A percentile compares a stretch with the other conserved stretches of the same genome.
phyloP scores from a whole-genome alignment of 2,329 filamentous ascomycete genomes.

The Boeremia lycopersici region DNA sequence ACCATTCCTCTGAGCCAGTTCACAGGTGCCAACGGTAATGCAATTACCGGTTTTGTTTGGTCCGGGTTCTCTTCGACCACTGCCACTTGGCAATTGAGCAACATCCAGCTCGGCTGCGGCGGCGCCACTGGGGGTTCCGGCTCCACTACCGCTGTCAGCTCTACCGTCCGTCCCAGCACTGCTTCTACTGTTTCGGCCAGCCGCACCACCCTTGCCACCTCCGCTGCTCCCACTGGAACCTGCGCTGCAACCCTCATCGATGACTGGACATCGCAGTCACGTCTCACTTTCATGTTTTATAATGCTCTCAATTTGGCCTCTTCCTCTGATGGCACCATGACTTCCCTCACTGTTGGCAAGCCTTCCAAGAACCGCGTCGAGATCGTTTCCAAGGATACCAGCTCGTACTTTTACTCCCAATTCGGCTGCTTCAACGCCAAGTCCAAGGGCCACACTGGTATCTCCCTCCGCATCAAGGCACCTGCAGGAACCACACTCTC shows the following conservation, averaged over 20 bases:
- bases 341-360: slow-evolving; percentile 60
- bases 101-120: slow-evolving; percentile 55
- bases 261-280: slow-evolving; percentile 67
- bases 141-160: slow-evolving; percentile 10
- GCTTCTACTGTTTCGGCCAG: slow-evolving; percentile 9
- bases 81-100: slow-evolving; percentile 56
- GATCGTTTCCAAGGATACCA: slow-evolving; percentile 55
- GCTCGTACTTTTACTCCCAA: slow-evolving; percentile 65
- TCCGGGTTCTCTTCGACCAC: slow-evolving; percentile 48
- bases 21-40: slow-evolving; percentile 57
- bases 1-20: slow-evolving; percentile 59
- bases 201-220: slow-evolving; percentile 12
- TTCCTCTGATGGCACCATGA: slow-evolving; percentile 64
- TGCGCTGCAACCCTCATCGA: slow-evolving; percentile 60
- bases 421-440: slow-evolving; percentile 61
- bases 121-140: slow-evolving; percentile 12
- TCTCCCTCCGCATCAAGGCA: slow-evolving; percentile 63
- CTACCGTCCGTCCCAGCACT: slow-evolving; percentile 8
- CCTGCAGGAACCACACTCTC: slow-evolving; percentile 58
- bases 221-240: slow-evolving; percentile 34
- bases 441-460: slow-evolving; percentile 57
- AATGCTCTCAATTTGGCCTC: slow-evolving; percentile 63
- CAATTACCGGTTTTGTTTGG: slow-evolving; percentile 55
- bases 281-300: slow-evolving; percentile 65
- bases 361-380: slow-evolving; percentile 56